These are phyloP conservation scores for Leccinum disarticulatum DNA, from an alignment of 768 basidiomycete genomes.

Conservation along the genomic window DNA sequence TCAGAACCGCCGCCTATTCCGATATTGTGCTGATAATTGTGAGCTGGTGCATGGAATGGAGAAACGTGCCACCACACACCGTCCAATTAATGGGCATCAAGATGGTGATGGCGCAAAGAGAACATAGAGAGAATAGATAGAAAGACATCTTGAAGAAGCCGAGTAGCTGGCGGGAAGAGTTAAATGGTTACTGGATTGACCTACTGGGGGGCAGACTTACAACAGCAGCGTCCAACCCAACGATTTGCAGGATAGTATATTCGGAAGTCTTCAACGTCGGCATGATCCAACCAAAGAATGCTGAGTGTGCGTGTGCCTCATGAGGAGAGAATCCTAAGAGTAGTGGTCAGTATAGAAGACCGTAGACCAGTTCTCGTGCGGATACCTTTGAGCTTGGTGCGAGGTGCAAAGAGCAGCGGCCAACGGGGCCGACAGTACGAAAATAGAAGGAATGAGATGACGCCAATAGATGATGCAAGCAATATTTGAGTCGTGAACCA, in stretches of 20 bases:
- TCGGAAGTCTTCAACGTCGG: conserved; percentile 91
- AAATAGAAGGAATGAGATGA: conserved; percentile 82
- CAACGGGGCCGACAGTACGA: conserved; percentile 85
- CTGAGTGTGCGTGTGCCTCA: conserved; percentile 82
- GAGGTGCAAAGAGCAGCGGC: conserved; percentile 87
- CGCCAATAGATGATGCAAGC: conserved; percentile 75
- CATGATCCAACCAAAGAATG: conserved; percentile 95
- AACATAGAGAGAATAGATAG: conserved; percentile 84
- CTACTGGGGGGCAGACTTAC: conserved; percentile 46
- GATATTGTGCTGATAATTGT: conserved; percentile 59
- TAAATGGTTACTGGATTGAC: background rate
- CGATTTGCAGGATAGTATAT: conserved; percentile 91
- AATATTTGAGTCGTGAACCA: conserved; percentile 93
- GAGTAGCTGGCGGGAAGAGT: conserved; percentile 58
- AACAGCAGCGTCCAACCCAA: conserved; percentile 95
- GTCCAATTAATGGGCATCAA: conserved; percentile 95
- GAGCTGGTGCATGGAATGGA: background rate
- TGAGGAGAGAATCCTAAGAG: conserved; percentile 84
- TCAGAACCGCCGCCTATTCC: conserved; percentile 56
- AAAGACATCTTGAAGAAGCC: conserved; percentile 97
- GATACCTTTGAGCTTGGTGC: conserved; percentile 90
- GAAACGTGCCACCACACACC: conserved; percentile 44
- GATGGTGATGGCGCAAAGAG: conserved; percentile 76
- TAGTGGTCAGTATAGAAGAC: conserved; percentile 3
- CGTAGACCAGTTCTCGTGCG: background rate